Evolutionary conservation across 2,329 filamentous ascomycete species (phyloP), one percentile per base, ranked within the genome.

Genomic region (Verticillium albo-atrum): DNA sequence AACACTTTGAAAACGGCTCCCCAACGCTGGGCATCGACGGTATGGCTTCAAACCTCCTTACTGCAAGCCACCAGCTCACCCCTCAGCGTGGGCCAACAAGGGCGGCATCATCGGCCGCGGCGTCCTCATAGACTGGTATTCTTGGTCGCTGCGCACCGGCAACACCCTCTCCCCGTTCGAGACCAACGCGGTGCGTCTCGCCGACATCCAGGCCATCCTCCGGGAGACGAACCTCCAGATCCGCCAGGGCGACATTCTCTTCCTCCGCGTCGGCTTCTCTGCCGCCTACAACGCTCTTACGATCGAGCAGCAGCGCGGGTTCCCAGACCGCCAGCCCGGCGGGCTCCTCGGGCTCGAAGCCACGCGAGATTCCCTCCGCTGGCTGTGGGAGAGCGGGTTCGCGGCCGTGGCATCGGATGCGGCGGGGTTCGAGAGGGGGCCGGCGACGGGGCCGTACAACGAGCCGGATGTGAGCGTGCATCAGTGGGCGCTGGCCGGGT

Each of bases 41-140:
- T 37, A 37, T 4, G 34, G 6, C 17, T 4, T 15, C 17, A 37
- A 6, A 12, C 30, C 6, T 32, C 34, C 34, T 15, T 15, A n/a
- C 34, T 15, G 4, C 14, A 1, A 27, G 47, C 26, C 14, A 20
- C 15, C n/a, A 17, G 17, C 14, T 27, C 6, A 3, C 25, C 37
- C 17, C 47, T 14, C 61, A 62, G 61, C 58, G 3, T 60, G 60
- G 58, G 61, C 58, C 5, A 57, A 61, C 27, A 62, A 54, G 2
- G 34, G 34, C 34, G 78, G 79, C 28, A 75, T 84, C 6, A 77
- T 77, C 2, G 81, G 80, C 3, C 75, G 82, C 0, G 81, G 80
- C 20, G 73, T 84, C 1, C 70, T 84, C 0, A 68, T 84, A 0
- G 84, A 87, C 67, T 86, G 79, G 58, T 77, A 74, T 7, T 62